phyloP scores from a whole-genome alignment of 805 yeast species.

The Candida sanyiensis region DNA sequence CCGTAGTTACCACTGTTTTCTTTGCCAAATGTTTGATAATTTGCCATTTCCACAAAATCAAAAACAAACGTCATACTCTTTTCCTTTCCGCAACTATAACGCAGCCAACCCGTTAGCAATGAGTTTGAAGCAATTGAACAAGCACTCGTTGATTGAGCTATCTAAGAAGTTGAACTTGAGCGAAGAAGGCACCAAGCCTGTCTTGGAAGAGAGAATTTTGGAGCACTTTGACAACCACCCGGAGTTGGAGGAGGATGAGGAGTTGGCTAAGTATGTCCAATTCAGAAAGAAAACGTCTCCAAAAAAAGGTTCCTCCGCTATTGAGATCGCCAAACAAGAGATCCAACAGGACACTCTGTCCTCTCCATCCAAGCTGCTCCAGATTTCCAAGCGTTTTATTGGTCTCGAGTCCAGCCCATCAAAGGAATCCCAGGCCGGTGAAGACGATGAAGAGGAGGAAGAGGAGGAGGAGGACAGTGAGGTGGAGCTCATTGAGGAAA shows the following conservation, averaged over 20 bases:
- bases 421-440: slow-evolving; percentile 10
- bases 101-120: slow-evolving; percentile 10
- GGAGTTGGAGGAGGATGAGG: slow-evolving; percentile 23
- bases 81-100: background rate
- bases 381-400: slow-evolving; percentile 19
- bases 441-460: slow-evolving; percentile 5
- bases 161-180: slow-evolving; percentile 32
- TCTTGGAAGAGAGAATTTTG: slow-evolving; percentile 26
- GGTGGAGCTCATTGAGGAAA: slow-evolving; percentile 4
- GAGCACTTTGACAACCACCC: slow-evolving; percentile 28
- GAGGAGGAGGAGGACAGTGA: slow-evolving; percentile 14
- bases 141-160: slow-evolving; percentile 32
- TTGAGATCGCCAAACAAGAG: slow-evolving; percentile 9
- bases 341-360: slow-evolving; percentile 12
- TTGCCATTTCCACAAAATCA: slow-evolving; percentile 5
- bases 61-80: slow-evolving; percentile 1
- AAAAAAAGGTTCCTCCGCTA: slow-evolving; percentile 15
- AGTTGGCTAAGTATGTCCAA: slow-evolving; percentile 22
- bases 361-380: slow-evolving; percentile 20
- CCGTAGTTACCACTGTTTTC: slow-evolving; percentile 2
- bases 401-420: slow-evolving; percentile 20
- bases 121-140: slow-evolving; percentile 33
- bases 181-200: slow-evolving; percentile 27
- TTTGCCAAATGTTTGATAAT: background rate
- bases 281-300: slow-evolving; percentile 27